Evolutionary conservation across 331 rosid genomes (phyloP).

Genomic region (Spiraea crenata): DNA sequence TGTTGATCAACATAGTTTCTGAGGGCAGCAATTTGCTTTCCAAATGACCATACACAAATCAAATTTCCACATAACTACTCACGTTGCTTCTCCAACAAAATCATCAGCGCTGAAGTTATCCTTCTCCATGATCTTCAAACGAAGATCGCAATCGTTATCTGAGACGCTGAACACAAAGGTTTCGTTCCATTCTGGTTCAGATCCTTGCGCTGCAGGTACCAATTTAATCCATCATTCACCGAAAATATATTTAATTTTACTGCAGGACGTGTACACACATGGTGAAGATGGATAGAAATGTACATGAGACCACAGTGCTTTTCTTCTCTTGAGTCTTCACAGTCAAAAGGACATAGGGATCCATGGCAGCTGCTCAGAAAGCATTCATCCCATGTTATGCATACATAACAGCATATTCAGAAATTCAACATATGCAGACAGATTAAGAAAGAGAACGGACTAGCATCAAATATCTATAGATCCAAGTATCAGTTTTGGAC

Average conservation of each 20-base stretch:
- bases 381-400: not conserved
- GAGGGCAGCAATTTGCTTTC: not conserved
- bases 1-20: too few species aligned
- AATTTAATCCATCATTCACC: not conserved
- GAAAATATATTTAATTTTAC: not conserved
- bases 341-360: constrained; percentile 67
- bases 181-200: constrained; percentile 78
- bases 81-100: constrained; percentile 68
- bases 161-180: constrained; percentile 60
- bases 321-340: constrained; percentile 71
- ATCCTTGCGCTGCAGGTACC: constrained; percentile 50
- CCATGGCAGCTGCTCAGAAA: constrained; percentile 62
- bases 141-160: constrained; percentile 50
- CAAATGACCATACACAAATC: not conserved
- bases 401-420: not conserved
- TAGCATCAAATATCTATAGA: not conserved
- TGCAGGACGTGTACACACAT: not conserved
- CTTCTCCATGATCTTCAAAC: constrained; percentile 66
- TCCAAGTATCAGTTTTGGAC: not conserved
- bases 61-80: constrained; percentile 20
- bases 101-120: constrained; percentile 51
- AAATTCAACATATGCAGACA: not conserved
- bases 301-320: constrained; percentile 72
- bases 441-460: not conserved
- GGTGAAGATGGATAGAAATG: not conserved